These are phyloP conservation scores for Daldinia childiae DNA, from an alignment of 495 filamentous ascomycete genomes.

Conservation along the genomic window DNA sequence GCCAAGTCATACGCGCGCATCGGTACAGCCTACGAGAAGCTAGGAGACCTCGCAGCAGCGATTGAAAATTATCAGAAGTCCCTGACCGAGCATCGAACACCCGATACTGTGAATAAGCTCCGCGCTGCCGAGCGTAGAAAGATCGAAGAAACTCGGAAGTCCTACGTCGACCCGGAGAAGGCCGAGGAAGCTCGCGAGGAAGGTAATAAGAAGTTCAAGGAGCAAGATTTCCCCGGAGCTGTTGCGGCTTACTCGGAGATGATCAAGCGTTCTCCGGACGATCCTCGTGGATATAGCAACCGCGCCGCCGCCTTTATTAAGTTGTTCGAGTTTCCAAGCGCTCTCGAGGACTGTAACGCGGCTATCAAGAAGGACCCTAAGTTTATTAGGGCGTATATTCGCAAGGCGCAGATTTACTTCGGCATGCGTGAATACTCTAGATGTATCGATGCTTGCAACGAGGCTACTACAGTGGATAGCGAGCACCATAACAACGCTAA, in stretches of 20 bases:
- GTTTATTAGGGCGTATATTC: slow-evolving; percentile 94
- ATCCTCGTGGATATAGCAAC: slow-evolving; percentile 96
- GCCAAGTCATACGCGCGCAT: slow-evolving; percentile 97
- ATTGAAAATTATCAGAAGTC: slow-evolving; percentile 93
- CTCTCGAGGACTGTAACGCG: slow-evolving; percentile 89
- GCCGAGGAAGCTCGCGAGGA: slow-evolving; percentile 96
- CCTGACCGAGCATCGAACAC: slow-evolving; percentile 94
- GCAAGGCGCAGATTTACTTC: slow-evolving; percentile 91
- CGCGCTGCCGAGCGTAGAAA: slow-evolving; percentile 92
- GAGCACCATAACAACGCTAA: slow-evolving; percentile 73
- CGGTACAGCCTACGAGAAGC: slow-evolving; percentile 88
- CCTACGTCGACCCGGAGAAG: slow-evolving; percentile 89
- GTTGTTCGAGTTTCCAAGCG: slow-evolving; percentile 91
- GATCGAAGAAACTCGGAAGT: slow-evolving; percentile 75
- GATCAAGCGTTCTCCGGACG: slow-evolving; percentile 92
- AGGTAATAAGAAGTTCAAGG: slow-evolving; percentile 96
- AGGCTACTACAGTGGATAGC: slow-evolving; percentile 79
- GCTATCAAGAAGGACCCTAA: slow-evolving; percentile 90
- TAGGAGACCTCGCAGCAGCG: slow-evolving; percentile 79
- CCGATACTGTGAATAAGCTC: slow-evolving; percentile 91
- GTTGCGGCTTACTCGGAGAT: slow-evolving; percentile 97
- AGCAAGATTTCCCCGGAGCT: slow-evolving; percentile 93
- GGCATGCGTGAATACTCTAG: slow-evolving; percentile 98
- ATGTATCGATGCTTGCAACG: slow-evolving; percentile 87
- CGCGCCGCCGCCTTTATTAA: slow-evolving; percentile 97